A percentile compares a stretch with the other conserved stretches of the same genome.
Evolutionary conservation across 1,284 basidiomycete species (phyloP).

Genomic region (Amylostereum chailletii): DNA sequence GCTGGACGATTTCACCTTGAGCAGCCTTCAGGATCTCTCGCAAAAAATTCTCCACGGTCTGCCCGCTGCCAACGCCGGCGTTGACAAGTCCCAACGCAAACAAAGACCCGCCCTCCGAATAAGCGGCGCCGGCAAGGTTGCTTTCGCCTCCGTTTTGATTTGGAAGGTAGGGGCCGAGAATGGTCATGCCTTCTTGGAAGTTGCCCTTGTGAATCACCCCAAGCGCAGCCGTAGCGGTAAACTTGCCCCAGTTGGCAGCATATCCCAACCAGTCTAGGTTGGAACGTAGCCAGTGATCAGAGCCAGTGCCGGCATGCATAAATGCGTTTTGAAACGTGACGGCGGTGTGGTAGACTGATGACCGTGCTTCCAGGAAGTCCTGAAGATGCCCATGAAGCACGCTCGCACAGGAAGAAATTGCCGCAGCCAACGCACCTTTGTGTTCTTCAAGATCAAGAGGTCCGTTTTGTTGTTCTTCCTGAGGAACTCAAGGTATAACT

Average conservation of each 20-base stretch:
- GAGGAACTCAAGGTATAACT: slow-evolving; percentile 89
- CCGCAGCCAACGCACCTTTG: slow-evolving; percentile 50
- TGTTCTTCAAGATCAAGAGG: slow-evolving; percentile 83
- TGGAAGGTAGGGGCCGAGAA: slow-evolving; percentile 92
- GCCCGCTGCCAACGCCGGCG: slow-evolving; percentile 73
- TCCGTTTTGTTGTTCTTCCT: slow-evolving; percentile 91
- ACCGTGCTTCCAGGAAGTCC: slow-evolving; percentile 89
- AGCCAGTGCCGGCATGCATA: slow-evolving; percentile 92
- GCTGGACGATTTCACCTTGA: slow-evolving; percentile 82
- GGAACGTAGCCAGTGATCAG: slow-evolving; percentile 85
- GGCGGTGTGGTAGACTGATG: slow-evolving; percentile 87
- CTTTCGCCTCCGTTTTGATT: slow-evolving; percentile 58
- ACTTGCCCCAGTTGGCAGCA: slow-evolving; percentile 96
- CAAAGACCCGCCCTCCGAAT: slow-evolving; percentile 88
- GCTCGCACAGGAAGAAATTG: not conserved
- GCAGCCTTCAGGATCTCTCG: slow-evolving; percentile 69
- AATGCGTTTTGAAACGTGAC: slow-evolving; percentile 94
- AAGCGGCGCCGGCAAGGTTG: slow-evolving; percentile 66
- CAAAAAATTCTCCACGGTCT: slow-evolving; percentile 64
- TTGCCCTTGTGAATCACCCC: slow-evolving; percentile 97
- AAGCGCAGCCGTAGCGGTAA: slow-evolving; percentile 89
- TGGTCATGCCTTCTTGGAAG: slow-evolving; percentile 84
- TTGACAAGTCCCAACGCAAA: slow-evolving; percentile 95
- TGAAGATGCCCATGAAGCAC: slow-evolving; percentile 20
- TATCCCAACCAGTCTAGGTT: slow-evolving; percentile 93